phyloP scores from a whole-genome alignment of 176 grass and related monocot species.

The Juncus inflexus region DNA sequence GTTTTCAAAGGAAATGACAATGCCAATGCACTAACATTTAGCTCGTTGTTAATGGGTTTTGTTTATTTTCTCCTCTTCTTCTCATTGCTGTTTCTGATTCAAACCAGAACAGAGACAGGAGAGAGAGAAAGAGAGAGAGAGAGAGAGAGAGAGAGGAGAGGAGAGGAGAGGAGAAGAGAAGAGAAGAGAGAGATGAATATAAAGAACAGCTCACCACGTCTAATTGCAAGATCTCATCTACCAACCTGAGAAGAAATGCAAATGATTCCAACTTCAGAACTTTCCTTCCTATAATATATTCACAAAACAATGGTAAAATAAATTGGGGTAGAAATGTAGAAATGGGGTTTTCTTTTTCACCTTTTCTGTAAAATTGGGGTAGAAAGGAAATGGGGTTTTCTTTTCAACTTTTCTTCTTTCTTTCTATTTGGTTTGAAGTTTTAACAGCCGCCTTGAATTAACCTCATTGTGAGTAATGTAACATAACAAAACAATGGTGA shows the following conservation, averaged over 20 bases:
- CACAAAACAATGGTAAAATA: not conserved
- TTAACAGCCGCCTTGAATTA: too few relatives aligned
- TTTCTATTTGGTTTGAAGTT: not conserved
- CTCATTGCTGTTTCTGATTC: conserved; percentile 24
- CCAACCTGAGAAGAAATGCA: conserved; percentile 1
- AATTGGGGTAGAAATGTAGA: conserved; percentile 15
- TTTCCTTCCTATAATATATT: conserved; percentile 17
- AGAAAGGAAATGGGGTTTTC: too few relatives aligned
- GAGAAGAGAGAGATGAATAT: conserved; percentile 16
- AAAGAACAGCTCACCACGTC: conserved; percentile 33
- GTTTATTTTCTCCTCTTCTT: conserved; percentile 12
- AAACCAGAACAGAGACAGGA: conserved; percentile 6
- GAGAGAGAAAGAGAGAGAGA: conserved; percentile 13
- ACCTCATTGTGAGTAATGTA: not conserved
- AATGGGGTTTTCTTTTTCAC: not conserved
- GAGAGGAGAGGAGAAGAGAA: conserved; percentile 6
- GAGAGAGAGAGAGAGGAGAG: not conserved
- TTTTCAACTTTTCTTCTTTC: conserved; percentile 14
- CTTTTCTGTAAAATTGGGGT: not conserved
- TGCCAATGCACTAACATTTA: conserved; percentile 19
- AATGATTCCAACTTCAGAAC: conserved; percentile 20
- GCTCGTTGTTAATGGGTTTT: too few relatives aligned
- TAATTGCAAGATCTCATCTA: conserved; percentile 9
- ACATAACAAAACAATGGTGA: conserved; percentile 29
- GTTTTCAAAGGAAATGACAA: conserved; percentile 2